Percentiles rank a stretch among this genome's conserved stretches.
phyloP scores from a whole-genome alignment of 768 basidiomycete species.

The Dacryopinax primogenitus region DNA sequence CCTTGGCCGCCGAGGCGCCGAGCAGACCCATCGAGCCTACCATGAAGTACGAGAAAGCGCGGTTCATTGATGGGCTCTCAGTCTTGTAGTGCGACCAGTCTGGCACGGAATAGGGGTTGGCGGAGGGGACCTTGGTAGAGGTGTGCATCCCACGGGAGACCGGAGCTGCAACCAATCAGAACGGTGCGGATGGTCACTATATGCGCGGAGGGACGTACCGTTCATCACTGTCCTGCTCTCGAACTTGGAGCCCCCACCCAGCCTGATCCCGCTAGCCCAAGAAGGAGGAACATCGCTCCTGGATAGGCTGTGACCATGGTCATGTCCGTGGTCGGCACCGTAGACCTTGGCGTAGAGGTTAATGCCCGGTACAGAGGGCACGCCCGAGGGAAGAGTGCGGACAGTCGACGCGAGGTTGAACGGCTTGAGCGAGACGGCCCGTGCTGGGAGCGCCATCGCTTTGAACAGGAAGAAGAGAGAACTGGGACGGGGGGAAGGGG shows the following conservation, averaged over 20 bases:
- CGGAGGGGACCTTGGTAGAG: conserved; percentile 33
- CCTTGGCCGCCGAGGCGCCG: conserved; percentile 88
- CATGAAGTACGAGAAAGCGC: conserved; percentile 78
- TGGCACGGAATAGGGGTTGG: conserved; percentile 55
- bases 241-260: conserved; percentile 39
- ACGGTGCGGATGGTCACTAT: conserved; percentile 8
- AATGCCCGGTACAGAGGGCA: conserved; percentile 62
- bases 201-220: conserved; percentile 34
- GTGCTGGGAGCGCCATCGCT: conserved; percentile 6
- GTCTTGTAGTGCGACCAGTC: conserved; percentile 76
- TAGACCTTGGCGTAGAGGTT: conserved; percentile 59
- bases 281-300: conserved; percentile 50
- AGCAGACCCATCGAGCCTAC: conserved; percentile 84
- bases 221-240: conserved; percentile 51
- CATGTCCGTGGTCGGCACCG: conserved; percentile 38
- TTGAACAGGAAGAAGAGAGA: neutral
- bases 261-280: conserved; percentile 48
- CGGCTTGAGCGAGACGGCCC: conserved; percentile 35
- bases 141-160: conserved; percentile 67
- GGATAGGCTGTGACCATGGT: conserved; percentile 40
- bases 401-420: conserved; percentile 72
- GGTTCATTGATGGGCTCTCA: conserved; percentile 50
- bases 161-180: conserved; percentile 29
- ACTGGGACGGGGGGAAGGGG: neutral
- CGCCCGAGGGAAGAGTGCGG: conserved; percentile 62